These are phyloP conservation scores for Patellifolia procumbens DNA, from an alignment of 179 eudicot species.

Conservation along the genomic window DNA sequence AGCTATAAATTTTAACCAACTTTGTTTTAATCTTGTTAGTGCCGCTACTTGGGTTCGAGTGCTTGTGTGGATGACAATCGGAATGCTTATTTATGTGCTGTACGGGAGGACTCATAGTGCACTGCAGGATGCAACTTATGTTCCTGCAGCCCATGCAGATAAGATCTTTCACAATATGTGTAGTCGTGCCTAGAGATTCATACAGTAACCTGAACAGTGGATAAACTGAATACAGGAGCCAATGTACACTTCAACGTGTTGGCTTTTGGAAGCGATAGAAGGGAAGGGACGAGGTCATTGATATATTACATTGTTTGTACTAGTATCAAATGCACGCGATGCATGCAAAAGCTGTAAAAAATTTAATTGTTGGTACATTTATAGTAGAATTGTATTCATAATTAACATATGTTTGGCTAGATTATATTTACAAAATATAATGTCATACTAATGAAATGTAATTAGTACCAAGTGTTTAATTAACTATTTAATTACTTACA, in stretches of 20 bases:
- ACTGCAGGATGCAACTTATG: conserved; percentile 61
- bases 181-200: neutral
- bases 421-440: too few species aligned
- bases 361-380: too few species aligned
- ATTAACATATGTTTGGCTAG: too few species aligned
- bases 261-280: neutral
- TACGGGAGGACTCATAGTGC: conserved; percentile 82
- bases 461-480: too few species aligned
- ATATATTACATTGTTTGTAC: neutral
- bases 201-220: neutral
- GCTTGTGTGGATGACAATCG: conserved; percentile 67
- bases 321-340: too few species aligned
- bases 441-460: too few species aligned
- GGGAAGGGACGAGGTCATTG: neutral
- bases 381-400: too few species aligned
- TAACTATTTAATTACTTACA: too few species aligned
- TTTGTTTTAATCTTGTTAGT: conserved; percentile 32
- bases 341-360: too few species aligned
- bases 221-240: neutral
- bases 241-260: neutral
- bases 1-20: neutral
- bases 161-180: conserved; percentile 46
- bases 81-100: conserved; percentile 56
- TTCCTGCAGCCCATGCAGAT: conserved; percentile 67
- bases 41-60: conserved; percentile 78